Evolutionary conservation across 305 asterid genomes (phyloP), one percentile per base, ranked within the genome.

Genomic region (Fraxinus ornus): DNA sequence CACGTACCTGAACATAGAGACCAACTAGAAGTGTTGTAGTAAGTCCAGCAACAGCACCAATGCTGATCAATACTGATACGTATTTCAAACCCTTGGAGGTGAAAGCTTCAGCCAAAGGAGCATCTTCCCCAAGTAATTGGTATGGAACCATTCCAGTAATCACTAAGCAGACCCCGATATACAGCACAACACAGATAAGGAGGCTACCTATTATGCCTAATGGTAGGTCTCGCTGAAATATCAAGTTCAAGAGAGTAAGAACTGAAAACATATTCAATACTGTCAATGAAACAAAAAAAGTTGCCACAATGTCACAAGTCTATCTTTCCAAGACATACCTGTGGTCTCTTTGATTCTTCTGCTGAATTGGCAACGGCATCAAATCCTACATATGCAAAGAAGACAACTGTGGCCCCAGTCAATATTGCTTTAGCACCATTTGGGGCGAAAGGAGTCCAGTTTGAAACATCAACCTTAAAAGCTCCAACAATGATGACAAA

Each of bases 321-420:
- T 13, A 73, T 66, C 86, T 78, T 52, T 75, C 78, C 72, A 49
- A 8, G 36, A 35, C 83, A 62, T 83, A 94, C 98, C 96, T 95
- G 97, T 33, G 99, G 99, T 78, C 87, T 94, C 91, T 93, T 95
- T 80, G 97, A 89, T 89, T 95, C 99, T 90, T 95, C 99, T 2
- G 99, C 99, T 84, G 99, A 94, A 86, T 94, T 95, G 82, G 99
- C 99, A 83, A 95, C 98, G 13, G 97, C 99, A 86, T 95, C 98
- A 86, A 95, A 95, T 83, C 98, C 99, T 81, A 93, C 98, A 81
- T 95, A 94, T 78, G 99, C 97, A 89, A 95, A 95, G 91, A 95
- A 94, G 82, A 93, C 98, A 60, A 95, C 95, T 13, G 98, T 94
- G 84, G 98, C 99, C 86, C 98, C 99, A 17, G 97, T 95, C 88